Evolutionary conservation across 108 stramenopile species (phyloP), one percentile per base, ranked within the genome.

Genomic region (Bacterosira constricta): DNA sequence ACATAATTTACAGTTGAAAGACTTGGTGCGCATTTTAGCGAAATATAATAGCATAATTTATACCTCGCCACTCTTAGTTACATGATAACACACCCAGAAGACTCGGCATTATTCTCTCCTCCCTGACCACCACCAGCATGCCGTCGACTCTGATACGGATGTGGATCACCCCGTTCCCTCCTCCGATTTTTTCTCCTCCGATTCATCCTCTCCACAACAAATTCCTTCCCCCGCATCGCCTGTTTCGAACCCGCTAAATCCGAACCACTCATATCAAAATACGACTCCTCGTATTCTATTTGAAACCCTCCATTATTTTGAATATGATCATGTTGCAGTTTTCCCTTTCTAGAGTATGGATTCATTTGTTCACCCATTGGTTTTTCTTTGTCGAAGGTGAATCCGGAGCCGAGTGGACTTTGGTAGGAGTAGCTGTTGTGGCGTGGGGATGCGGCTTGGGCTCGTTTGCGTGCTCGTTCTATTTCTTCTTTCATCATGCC

Each of bases 401-500:
- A 94, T 45, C 93, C 93, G 20, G 79, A 66, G 15, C 93, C 93
- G 31, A 94, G 54, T 2, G 93, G 93, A 57, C 86, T 87, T 71
- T 83, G 77, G 71, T 94, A 94, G 5, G 87, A 88, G 29, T 74
- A 84, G 23, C 80, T 85, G 39, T 56, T 75, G 23, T 77, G 51
- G 25, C 80, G 63, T 13, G 81, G 36, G 34, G 76, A 73, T 2
- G 82, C 85, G n/a, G 45, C 59, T 52, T 90, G 73, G 10, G 86
- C 86, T 29, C 89, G 73, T 45, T 79, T 76, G 13, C 80, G 60
- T 9, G 89, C 89, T 38, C 74, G 56, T 64, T 85, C 85, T 1
- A 95, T 79, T 18, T 87, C 89, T 49, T 95, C 90, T 35, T 66
- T 80, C 77, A 85, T 84, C 83, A 92, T 88, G 9, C 93, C 93